These are phyloP conservation scores for Trichophyton simii DNA, from an alignment of 2,329 filamentous ascomycete genomes.

Conservation along the genomic window DNA sequence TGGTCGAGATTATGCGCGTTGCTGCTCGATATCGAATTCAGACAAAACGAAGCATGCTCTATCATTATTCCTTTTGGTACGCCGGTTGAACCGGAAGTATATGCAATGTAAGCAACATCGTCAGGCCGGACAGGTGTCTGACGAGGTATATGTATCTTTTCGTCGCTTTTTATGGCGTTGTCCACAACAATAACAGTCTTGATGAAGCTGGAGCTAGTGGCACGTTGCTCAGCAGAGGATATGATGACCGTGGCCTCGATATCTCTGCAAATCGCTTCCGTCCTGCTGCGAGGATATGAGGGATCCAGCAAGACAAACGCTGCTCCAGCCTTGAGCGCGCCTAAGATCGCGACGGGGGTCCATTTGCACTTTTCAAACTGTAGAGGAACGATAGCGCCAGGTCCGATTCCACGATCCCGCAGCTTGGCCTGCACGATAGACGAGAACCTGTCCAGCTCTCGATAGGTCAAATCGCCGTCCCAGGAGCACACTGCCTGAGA, in stretches of 20 bases:
- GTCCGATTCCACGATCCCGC: constrained; percentile 15
- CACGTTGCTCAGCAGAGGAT: not conserved
- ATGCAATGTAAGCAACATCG: constrained; percentile 29
- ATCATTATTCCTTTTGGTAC: constrained; percentile 46
- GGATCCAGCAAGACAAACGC: constrained; percentile 13
- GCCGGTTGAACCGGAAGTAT: constrained; percentile 40
- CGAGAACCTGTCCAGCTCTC: constrained; percentile 15
- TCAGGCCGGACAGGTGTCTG: not conserved
- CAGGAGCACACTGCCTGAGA: constrained; percentile 15
- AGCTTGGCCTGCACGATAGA: constrained; percentile 8
- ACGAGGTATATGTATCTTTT: not conserved
- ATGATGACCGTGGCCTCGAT: not conserved
- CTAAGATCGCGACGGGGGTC: constrained; percentile 12
- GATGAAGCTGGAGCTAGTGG: not conserved
- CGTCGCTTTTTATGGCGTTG: not conserved
- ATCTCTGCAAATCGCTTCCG: not conserved
- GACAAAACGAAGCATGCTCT: constrained; percentile 43
- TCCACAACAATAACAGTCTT: not conserved
- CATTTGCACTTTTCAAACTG: constrained; percentile 14
- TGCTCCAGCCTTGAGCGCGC: constrained; percentile 12
- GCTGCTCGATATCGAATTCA: constrained; percentile 37
- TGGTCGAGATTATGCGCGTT: constrained; percentile 34
- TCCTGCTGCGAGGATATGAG: constrained; percentile 7
- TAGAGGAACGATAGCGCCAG: constrained; percentile 10
- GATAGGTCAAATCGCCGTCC: constrained; percentile 14